These are phyloP conservation scores for Stagonosporopsis cucurbitacearum DNA, from an alignment of 2,329 filamentous ascomycete species.

Conservation along the genomic window DNA sequence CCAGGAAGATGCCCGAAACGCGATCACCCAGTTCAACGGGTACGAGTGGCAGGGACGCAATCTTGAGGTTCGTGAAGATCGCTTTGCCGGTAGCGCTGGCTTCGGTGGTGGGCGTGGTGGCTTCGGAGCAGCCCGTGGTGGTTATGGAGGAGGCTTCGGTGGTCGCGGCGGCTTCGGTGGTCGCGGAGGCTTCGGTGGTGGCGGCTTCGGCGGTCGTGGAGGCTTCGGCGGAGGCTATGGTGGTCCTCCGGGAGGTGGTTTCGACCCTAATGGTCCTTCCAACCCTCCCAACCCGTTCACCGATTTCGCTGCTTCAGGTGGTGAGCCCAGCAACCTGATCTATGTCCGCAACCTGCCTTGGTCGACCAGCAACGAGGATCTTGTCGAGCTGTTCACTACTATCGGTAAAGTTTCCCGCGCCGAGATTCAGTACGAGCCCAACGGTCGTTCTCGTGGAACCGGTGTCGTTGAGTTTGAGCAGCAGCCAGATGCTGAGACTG, in stretches of 20 bases:
- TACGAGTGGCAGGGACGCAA: constrained; percentile 97
- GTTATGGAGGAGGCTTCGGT: constrained; percentile 58
- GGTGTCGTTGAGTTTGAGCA: constrained; percentile 95
- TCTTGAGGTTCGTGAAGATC: constrained; percentile 94
- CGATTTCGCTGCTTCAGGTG: constrained; percentile 85
- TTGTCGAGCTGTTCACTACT: constrained; percentile 94
- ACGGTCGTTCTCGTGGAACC: constrained; percentile 90
- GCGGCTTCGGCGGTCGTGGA: constrained; percentile 47
- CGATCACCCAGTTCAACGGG: constrained; percentile 96
- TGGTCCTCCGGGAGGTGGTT: constrained; percentile 39
- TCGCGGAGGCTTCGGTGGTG: constrained; percentile 51
- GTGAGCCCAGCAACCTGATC: constrained; percentile 82
- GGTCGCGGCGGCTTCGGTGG: constrained; percentile 54
- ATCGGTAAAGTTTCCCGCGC: constrained; percentile 98
- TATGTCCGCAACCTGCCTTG: constrained; percentile 98
- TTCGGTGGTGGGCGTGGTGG: constrained; percentile 57
- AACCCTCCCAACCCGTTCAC: constrained; percentile 88
- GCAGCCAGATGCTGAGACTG: constrained; percentile 83
- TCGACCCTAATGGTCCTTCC: constrained; percentile 58
- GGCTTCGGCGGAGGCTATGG: constrained; percentile 57
- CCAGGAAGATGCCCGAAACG: constrained; percentile 91
- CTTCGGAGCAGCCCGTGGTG: constrained; percentile 63
- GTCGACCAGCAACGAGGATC: constrained; percentile 98
- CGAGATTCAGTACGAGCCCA: constrained; percentile 99
- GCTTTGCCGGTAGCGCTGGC: constrained; percentile 73